Base-by-base conservation (phyloP, 352 stramenopile species). In the Plasmopara viticola region DNA sequence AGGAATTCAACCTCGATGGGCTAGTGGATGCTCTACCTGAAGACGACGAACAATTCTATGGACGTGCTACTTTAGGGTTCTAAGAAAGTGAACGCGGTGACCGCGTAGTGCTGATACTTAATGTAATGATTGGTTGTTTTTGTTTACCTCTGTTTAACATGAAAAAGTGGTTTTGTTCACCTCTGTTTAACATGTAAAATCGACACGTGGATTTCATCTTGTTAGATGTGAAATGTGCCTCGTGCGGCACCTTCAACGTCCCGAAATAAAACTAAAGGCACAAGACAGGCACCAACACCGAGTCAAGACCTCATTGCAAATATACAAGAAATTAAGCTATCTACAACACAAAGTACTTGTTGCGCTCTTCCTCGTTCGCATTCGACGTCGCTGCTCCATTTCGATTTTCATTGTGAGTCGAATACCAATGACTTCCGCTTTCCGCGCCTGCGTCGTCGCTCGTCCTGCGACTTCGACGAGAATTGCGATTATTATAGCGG, bases 261-360 rank as follows among this genome's bases (percentile, higher is more conserved):
- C 20, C 20, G 20, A 25, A 25, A 25, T 25, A 25, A 25, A 25
- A 25, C 20, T 25, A 25, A 25, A 25, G 20, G 20, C 20, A 25
- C 20, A 25, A 25, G 20, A 25, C 20, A 25, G 20, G 20, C 20
- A 25, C 31, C 31, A 35, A 35, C 31, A 25, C 20, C 20, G 20
- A 25, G 42, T 25, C 45, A 30, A 14, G 46, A 25, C 28, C 45
- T 63, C 51, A 58, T 13, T 45, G 38, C 15, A 60, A 58, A 64
- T 44, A 61, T 52, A 48, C 59, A 64, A 53, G 44, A 39, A 48
- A 55, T 56, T 34, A 51, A 18, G n/a, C 34, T 48, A 35, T 63
- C 76, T 90, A 90, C 39, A 90, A 64, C 55, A 90, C 80, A 52
- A 90, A 90, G 66, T 90, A 90, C 60, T 88, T 90, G 63, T 64